These are phyloP conservation scores for Hymenoscyphus occultus DNA, from an alignment of 2,329 filamentous ascomycete genomes.

Conservation along the genomic window DNA sequence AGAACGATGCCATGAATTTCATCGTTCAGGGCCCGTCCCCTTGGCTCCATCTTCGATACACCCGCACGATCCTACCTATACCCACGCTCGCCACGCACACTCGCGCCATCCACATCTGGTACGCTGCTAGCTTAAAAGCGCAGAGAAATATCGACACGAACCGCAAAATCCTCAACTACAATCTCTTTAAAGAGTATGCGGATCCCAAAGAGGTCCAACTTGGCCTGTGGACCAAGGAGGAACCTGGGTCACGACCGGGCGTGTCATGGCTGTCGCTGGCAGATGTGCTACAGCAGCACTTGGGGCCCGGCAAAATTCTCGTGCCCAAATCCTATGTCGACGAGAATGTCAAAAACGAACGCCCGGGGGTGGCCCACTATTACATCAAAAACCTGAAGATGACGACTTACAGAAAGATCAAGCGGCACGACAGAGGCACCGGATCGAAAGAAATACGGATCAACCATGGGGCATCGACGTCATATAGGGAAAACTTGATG, in stretches of 20 bases:
- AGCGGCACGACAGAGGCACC: background rate
- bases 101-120: background rate
- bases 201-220: background rate
- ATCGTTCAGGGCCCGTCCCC: too few relatives aligned
- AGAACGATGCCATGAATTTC: slow-evolving; percentile 1
- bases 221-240: background rate
- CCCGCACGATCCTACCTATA: background rate
- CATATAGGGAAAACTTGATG: background rate
- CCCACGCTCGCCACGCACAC: too few relatives aligned
- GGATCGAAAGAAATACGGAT: background rate
- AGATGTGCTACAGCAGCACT: background rate
- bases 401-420: background rate
- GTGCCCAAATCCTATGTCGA: background rate
- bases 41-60: background rate
- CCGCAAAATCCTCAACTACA: background rate
- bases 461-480: background rate
- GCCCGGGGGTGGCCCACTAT: background rate
- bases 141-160: background rate
- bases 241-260: too few relatives aligned
- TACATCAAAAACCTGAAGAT: background rate
- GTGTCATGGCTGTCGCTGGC: background rate
- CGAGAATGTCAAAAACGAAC: background rate
- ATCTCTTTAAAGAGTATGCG: background rate
- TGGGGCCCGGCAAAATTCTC: background rate
- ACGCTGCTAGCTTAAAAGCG: background rate